Evolutionary conservation across 495 filamentous ascomycete species (phyloP), one percentile per base, ranked within the genome.

Genomic region (Lasiosphaeria ovina): DNA sequence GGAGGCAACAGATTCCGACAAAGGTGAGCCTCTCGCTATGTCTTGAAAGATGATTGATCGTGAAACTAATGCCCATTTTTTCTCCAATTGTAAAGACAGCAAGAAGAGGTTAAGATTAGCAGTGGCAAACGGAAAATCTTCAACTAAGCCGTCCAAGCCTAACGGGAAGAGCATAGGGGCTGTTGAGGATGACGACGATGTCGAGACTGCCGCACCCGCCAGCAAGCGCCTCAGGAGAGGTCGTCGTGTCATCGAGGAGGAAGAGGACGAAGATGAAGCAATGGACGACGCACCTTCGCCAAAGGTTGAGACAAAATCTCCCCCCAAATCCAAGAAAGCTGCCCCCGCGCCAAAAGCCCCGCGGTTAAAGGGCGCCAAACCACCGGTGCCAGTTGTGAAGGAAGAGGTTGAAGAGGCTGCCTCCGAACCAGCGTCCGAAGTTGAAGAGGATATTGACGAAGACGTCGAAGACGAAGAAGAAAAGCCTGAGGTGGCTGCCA

Each of bases 401-500:
- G 65, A 63, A 12, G 67, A 69, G 34, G 70, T 66, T 1, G 80
- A 82, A 49, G 81, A 76, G 54, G 74, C 77, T 16, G 77, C 73
- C 4, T 77, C 79, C 0, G 84, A 38, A 34, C 33, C 84, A 0
- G 75, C 84, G 59, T 83, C 84, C 24, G 79, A 80, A 45, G 74
- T 72, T 16, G 79, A 78, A 36, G 81, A 86, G 52, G 81, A 78
- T 24, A 77, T 77, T 79, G 79, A 86, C 54, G 81, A 79, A 31
- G 77, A 77, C 7, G 69, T 74, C 6, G 80, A 81, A 5, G 87
- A 88, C 17, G 88, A 90, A 35, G 89, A 91, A 10, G 86, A 89
- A 66, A 90, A 90, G 63, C 88, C 92, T 0, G 87, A 89, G 58
- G 73, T 86, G 34, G 86, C 86, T 47, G 87, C 84, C 17, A 92